Conservation (phyloP, 306 rosid species). For the Glycine soja region DNA sequence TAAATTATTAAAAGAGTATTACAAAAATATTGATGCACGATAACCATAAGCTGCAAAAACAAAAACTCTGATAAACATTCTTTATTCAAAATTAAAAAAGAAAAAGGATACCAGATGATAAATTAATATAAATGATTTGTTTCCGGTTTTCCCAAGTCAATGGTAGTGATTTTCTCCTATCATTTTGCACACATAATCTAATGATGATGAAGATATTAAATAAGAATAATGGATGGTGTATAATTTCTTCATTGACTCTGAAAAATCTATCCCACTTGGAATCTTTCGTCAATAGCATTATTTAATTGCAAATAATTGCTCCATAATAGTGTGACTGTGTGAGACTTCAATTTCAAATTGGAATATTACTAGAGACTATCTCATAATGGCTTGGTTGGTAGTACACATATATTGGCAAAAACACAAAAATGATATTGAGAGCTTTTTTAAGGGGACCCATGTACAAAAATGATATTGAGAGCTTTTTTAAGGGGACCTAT, state of each 20-base stretch:
- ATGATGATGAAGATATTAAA: conserved; percentile 6
- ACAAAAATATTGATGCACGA: background rate
- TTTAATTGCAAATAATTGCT: conserved; percentile 10
- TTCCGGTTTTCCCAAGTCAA: background rate
- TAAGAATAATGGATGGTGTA: background rate
- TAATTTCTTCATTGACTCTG: conserved; percentile 33
- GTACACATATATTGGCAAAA: background rate
- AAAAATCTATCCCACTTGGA: background rate
- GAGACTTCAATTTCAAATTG: background rate
- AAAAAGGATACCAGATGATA: too few relatives aligned
- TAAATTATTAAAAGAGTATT: background rate
- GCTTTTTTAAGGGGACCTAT: conserved; percentile 4
- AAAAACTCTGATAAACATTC: too few relatives aligned
- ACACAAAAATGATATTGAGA: background rate
- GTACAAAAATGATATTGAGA: background rate
- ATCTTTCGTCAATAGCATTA: background rate
- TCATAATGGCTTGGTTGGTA: conserved; percentile 5
- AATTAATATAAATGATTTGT: too few relatives aligned
- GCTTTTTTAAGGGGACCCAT: conserved; percentile 4
- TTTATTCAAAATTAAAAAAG: too few relatives aligned
- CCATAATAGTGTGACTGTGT: background rate
- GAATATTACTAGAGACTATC: background rate
- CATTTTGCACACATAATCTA: background rate
- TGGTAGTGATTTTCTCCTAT: background rate
- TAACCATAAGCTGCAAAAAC: too few relatives aligned